Percentiles rank a stretch among this genome's conserved stretches.
phyloP scores from a whole-genome alignment of 2,329 filamentous ascomycete genomes.

The Calycina herbarum region DNA sequence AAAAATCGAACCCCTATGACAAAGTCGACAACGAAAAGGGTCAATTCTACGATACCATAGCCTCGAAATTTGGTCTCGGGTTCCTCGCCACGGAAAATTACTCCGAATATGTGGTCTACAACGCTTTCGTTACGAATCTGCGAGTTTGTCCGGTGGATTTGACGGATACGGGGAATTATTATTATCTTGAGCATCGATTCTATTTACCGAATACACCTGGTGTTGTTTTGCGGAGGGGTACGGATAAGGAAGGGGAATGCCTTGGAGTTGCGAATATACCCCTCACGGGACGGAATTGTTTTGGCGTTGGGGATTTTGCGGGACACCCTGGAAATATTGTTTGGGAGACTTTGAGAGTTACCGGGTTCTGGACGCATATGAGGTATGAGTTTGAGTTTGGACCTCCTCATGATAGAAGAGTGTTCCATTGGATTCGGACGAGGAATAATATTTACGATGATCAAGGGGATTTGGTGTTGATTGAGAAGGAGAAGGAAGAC shows the following conservation, averaged over 20 bases:
- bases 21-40: conserved; percentile 9
- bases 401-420: conserved; percentile 16
- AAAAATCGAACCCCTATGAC: conserved; percentile 25
- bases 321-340: conserved; percentile 16
- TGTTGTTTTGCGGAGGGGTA: conserved; percentile 24
- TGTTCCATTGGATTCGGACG: conserved; percentile 30
- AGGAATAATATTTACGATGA: conserved; percentile 31
- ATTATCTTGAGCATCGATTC: conserved; percentile 29
- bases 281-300: conserved; percentile 21
- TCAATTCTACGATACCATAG: conserved; percentile 28
- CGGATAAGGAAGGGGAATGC: conserved; percentile 25
- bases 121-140: conserved; percentile 31
- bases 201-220: conserved; percentile 27
- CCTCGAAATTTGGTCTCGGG: conserved; percentile 24
- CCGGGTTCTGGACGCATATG: conserved; percentile 32
- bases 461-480: conserved; percentile 30
- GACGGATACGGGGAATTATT: conserved; percentile 22
- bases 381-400: conserved; percentile 27
- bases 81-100: conserved; percentile 25
- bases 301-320: conserved; percentile 27
- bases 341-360: conserved; percentile 28
- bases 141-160: conserved; percentile 28
- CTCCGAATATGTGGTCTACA: conserved; percentile 27
- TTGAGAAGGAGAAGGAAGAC: conserved; percentile 27
- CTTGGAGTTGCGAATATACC: conserved; percentile 29